Percentiles rank a stretch among this genome's conserved stretches.
Conservation (phyloP, 192 early-diverging fungal species). For the Mortierella hygrophila region DNA sequence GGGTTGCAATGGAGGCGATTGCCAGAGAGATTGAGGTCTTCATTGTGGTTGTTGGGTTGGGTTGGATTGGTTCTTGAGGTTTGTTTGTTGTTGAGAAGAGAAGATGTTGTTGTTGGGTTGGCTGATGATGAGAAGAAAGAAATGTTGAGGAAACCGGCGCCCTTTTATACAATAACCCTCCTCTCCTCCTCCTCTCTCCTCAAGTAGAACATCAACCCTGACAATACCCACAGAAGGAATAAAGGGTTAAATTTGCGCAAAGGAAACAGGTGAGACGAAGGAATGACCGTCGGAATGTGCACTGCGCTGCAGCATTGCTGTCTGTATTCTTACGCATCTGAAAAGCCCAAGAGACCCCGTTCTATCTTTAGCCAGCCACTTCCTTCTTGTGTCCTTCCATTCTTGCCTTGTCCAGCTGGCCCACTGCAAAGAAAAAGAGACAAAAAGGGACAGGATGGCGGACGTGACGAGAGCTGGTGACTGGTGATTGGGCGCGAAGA, state of each 20-base stretch:
- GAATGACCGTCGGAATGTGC: no score
- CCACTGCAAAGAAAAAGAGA: not conserved
- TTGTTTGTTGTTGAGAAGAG: not conserved
- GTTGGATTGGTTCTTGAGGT: no score
- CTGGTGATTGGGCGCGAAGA: not conserved
- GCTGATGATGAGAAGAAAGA: conserved; percentile 1
- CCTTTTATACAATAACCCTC: not conserved
- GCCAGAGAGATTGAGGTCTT: not conserved
- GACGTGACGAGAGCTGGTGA: not conserved
- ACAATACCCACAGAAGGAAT: no score
- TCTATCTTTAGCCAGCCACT: not conserved
- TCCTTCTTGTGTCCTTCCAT: not conserved
- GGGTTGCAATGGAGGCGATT: not conserved
- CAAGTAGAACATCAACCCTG: not conserved
- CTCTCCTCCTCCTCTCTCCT: not conserved
- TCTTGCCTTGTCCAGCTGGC: not conserved
- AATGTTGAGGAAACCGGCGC: not conserved
- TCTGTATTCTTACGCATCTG: not conserved
- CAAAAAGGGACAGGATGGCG: not conserved
- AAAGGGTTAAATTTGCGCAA: no score
- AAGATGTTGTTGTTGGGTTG: not conserved
- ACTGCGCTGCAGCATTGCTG: no score
- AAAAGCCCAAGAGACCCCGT: not conserved
- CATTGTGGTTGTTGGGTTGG: not conserved
- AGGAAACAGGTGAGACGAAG: no score